These are phyloP conservation scores for Chernovozyma aurita DNA, from an alignment of 1,139 yeast genomes.

Conservation along the genomic window DNA sequence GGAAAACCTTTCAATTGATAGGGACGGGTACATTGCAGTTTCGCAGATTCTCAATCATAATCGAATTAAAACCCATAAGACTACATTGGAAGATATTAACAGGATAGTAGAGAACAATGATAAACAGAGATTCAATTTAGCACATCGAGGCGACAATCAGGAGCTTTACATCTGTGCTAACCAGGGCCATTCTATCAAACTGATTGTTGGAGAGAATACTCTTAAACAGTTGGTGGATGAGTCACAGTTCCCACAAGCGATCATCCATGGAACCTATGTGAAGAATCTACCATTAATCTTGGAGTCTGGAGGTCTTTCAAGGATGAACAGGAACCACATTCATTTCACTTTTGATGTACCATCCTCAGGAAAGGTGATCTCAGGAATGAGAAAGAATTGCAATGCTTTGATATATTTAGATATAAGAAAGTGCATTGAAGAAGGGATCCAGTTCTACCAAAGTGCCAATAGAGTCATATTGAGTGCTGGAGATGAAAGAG, in stretches of 20 bases:
- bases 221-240: conserved; percentile 23
- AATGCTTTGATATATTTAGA: conserved; percentile 63
- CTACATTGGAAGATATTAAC: conserved; percentile 54
- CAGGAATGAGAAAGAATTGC: conserved; percentile 69
- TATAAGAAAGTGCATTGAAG: conserved; percentile 37
- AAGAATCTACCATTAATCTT: conserved; percentile 48
- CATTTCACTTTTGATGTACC: conserved; percentile 54
- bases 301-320: conserved; percentile 52
- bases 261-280: conserved; percentile 81
- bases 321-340: conserved; percentile 77
- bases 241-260: conserved; percentile 33
- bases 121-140: conserved; percentile 62
- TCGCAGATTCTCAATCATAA: conserved; percentile 51
- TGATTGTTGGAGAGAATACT: conserved; percentile 35
- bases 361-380: conserved; percentile 41
- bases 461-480: conserved; percentile 75
- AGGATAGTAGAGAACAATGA: conserved; percentile 61
- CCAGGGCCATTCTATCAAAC: conserved; percentile 79
- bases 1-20: conserved; percentile 61
- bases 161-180: conserved; percentile 66
- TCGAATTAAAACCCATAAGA: conserved; percentile 50
- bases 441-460: conserved; percentile 53
- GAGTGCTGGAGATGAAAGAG: conserved; percentile 55
- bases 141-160: conserved; percentile 17
- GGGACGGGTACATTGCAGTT: conserved; percentile 61